Evolutionary conservation across 1,139 yeast species (phyloP).

Genomic region (Suhomyces wounanorum): DNA sequence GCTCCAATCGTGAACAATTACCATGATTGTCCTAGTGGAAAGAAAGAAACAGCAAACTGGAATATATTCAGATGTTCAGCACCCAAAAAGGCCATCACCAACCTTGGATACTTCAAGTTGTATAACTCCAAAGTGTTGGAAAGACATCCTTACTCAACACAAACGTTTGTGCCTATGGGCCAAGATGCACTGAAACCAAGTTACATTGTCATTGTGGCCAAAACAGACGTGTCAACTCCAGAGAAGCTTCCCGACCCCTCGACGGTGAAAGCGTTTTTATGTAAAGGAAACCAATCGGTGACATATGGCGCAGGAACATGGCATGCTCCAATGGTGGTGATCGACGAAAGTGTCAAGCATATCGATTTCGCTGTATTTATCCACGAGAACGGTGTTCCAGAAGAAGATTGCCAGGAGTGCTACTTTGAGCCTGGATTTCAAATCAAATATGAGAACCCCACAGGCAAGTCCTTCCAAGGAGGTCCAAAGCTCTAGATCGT

Average conservation of each 20-base stretch:
- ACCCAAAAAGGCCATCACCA: conserved; percentile 58
- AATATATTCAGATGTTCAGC: conserved; percentile 83
- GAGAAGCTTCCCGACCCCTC: conserved; percentile 59
- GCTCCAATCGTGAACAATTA: conserved; percentile 65
- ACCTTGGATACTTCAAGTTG: conserved; percentile 21
- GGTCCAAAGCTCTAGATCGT: neutral
- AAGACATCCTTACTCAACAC: conserved; percentile 89
- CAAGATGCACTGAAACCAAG: conserved; percentile 50
- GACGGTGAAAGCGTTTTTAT: conserved; percentile 65
- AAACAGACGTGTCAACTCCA: conserved; percentile 42
- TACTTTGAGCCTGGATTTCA: conserved; percentile 62
- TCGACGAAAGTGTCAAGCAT: conserved; percentile 48
- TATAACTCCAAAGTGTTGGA: conserved; percentile 76
- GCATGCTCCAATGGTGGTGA: conserved; percentile 95
- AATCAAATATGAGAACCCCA: conserved; percentile 29
- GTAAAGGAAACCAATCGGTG: conserved; percentile 83
- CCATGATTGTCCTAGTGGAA: conserved; percentile 46
- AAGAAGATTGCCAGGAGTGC: conserved; percentile 83
- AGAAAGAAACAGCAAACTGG: conserved; percentile 63
- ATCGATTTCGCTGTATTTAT: conserved; percentile 85
- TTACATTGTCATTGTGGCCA: conserved; percentile 82
- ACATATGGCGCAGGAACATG: conserved; percentile 74
- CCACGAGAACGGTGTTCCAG: conserved; percentile 76
- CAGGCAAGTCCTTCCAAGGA: neutral
- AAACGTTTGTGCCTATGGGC: conserved; percentile 90